Evolutionary conservation across 257 asterid genomes (phyloP).

Genomic region (Hygrophila difformis): DNA sequence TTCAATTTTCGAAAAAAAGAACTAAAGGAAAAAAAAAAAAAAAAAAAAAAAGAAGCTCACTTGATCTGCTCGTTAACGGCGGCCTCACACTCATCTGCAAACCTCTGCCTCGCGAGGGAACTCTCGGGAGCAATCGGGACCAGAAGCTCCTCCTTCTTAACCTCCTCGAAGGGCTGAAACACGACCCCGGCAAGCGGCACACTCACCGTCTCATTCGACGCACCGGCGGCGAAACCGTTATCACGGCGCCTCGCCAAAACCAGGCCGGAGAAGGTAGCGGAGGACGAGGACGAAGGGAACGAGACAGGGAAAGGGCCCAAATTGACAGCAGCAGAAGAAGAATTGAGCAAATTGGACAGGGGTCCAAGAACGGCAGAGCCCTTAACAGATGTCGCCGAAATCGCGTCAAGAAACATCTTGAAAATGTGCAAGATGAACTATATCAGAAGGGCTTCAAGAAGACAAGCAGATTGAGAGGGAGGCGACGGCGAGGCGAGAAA

Average conservation of each 20-base stretch:
- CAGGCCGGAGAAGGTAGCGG: slow-evolving; percentile 8
- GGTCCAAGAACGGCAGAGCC: slow-evolving; percentile 20
- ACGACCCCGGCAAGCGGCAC: slow-evolving; percentile 46
- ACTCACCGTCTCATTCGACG: slow-evolving; percentile 21
- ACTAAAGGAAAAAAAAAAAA: background rate
- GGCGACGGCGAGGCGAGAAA: background rate
- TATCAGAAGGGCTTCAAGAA: background rate
- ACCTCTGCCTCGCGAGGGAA: slow-evolving; percentile 71
- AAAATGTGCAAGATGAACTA: no score
- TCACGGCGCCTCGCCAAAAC: slow-evolving; percentile 26
- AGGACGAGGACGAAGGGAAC: background rate
- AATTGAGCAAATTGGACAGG: slow-evolving; percentile 11
- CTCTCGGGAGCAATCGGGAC: slow-evolving; percentile 37
- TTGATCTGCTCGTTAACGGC: slow-evolving; percentile 6
- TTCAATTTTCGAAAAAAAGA: no score
- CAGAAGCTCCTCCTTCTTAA: slow-evolving; percentile 42
- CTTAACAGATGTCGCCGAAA: slow-evolving; percentile 35
- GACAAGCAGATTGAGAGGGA: background rate
- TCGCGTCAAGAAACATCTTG: slow-evolving; percentile 35
- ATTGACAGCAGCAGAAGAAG: background rate
- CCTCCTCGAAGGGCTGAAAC: slow-evolving; percentile 86
- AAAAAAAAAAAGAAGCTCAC: background rate
- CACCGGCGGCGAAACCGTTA: slow-evolving; percentile 21
- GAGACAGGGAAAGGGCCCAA: background rate
- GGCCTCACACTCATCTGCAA: slow-evolving; percentile 19